phyloP scores from a whole-genome alignment of 2,329 filamentous ascomycete species.

The Scytalidium lignicola region DNA sequence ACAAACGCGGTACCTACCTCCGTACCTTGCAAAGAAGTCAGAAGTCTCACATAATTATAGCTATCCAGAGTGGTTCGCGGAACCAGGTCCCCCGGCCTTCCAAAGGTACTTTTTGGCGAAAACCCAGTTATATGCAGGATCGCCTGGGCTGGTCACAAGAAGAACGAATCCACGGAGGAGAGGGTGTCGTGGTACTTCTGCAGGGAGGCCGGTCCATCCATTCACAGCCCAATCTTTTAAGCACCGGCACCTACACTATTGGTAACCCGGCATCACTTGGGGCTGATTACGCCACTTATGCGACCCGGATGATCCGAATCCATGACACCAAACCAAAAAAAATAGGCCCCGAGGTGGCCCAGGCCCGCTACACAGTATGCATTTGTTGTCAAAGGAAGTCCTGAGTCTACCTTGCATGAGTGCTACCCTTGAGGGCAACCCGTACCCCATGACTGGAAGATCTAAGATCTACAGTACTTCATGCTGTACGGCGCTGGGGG shows the following conservation, averaged over 20 bases:
- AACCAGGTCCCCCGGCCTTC: background rate
- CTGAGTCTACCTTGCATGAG: too few species aligned
- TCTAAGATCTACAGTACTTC: too few species aligned
- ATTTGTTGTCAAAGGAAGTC: too few species aligned
- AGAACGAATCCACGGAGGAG: background rate
- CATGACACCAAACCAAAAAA: background rate
- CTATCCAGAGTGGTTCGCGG: background rate
- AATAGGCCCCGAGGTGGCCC: too few species aligned
- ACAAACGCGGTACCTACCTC: too few species aligned
- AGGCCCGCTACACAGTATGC: too few species aligned
- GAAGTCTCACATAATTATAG: background rate
- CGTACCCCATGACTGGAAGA: too few species aligned
- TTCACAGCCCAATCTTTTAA: background rate
- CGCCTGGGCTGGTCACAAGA: background rate
- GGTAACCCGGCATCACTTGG: background rate
- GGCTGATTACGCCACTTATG: background rate
- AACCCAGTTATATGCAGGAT: background rate
- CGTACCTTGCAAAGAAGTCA: background rate
- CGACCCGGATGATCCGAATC: background rate
- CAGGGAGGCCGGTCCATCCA: background rate
- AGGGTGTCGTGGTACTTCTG: background rate
- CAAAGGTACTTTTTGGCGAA: background rate
- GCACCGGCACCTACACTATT: background rate
- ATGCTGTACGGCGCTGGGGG: too few species aligned
- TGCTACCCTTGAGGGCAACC: too few species aligned